Evolutionary conservation across 768 basidiomycete genomes (phyloP).

Genomic region (Crucibulum laeve): DNA sequence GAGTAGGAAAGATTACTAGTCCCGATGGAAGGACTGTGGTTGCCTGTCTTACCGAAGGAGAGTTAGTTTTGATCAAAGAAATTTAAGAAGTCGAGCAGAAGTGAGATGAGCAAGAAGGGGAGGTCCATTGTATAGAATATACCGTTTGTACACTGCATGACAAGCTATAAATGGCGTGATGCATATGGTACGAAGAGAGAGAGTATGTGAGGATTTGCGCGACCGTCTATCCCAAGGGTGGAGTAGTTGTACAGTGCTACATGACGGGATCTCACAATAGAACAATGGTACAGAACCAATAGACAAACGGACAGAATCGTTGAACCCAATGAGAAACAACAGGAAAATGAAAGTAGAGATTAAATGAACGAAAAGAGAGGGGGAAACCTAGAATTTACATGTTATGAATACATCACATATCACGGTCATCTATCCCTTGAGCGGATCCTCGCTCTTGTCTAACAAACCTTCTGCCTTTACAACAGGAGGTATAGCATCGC

Average conservation of each 20-base stretch:
- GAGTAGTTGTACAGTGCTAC: conserved; percentile 1
- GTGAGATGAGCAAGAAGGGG: neutral
- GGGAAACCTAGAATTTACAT: conserved; percentile 3
- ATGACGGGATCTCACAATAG: conserved; percentile 8
- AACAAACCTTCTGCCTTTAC: conserved; percentile 61
- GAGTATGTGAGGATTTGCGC: neutral
- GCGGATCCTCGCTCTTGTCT: conserved; percentile 60
- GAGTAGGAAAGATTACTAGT: conserved; percentile 53
- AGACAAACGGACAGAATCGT: conserved; percentile 17
- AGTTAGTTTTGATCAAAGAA: conserved; percentile 57
- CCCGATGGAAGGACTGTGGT: conserved; percentile 35
- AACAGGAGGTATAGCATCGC: conserved; percentile 50
- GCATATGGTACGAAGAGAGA: neutral
- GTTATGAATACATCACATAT: conserved; percentile 9
- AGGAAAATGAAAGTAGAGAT: conserved; percentile 12
- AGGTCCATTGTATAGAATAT: neutral
- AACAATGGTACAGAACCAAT: conserved; percentile 18
- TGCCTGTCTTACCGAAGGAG: conserved; percentile 72
- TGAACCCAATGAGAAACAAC: conserved; percentile 12
- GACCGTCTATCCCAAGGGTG: neutral
- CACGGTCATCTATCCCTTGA: conserved; percentile 26
- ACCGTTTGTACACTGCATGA: neutral
- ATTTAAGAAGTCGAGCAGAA: too few species aligned
- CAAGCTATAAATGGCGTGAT: neutral
- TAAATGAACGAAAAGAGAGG: conserved; percentile 1